Evolutionary conservation across 1,284 basidiomycete species (phyloP), one percentile per base, ranked within the genome.

Genomic region (Trametes versicolor): DNA sequence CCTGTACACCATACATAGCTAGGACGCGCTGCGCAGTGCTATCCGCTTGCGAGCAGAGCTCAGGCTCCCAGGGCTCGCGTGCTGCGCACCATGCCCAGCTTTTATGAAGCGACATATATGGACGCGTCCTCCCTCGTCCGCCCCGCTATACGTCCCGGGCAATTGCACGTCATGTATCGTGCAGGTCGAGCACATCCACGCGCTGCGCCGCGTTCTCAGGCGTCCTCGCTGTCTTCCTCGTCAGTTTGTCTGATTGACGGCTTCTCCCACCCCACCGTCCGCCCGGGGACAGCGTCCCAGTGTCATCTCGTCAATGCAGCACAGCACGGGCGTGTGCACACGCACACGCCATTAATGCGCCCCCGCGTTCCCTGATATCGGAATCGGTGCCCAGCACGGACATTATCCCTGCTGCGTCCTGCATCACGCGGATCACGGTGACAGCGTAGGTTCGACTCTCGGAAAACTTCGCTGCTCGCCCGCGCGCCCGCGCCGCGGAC

Each of bases 201-300:
- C 50, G 50, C 50, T 51, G 50, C 50, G 50, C 29, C 29, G 50
- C 50, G 50, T 51, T 51, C 50, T 51, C 50, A 51, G 36, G 29
- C 50, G 13, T 43, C 39, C 43, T 23, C 12, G 19, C 15, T 37
- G 17, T 58, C 56, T 57, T 57, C 34, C 49, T 58, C 34, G 56
- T 58, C 56, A 48, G 27, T 49, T 49, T 49, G 45, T 48, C 45
- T 58, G 56, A 58, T 48, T 41, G 39, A 51, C 50, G 53, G n/a
- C 50, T 51, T 51, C 50, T 34, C 19, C 29, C 50, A 17, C 50
- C 19, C 50, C 23, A 10, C 15, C 29, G 19, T 25, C 32, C 32
- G 23, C 23, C 50, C 7, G 4, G 17, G 19, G 2, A 7, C 19
- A 4, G 19, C 7, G 19, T 19, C 50, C 17, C 25, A n/a, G 25